A percentile compares a stretch with the other conserved stretches of the same genome.
phyloP scores from a whole-genome alignment of 2,329 filamentous ascomycete genomes.

The Phialophora macrospora region DNA sequence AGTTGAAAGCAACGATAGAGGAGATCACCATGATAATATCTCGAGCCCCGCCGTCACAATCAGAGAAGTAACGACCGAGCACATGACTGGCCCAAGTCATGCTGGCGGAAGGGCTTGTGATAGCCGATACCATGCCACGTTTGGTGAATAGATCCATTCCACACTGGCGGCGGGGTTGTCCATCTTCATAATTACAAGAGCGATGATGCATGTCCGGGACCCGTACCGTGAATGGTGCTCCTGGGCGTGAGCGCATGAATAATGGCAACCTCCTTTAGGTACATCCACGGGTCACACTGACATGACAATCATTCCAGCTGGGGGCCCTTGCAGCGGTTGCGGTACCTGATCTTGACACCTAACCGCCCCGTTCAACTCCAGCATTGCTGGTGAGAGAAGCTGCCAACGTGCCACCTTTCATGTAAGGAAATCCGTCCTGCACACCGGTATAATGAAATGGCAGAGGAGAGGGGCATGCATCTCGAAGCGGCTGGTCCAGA shows the following conservation, averaged over 20 bases:
- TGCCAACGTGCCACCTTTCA: constrained; percentile 1
- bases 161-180: constrained; percentile 24
- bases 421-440: constrained; percentile 3
- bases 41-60: too few relatives aligned
- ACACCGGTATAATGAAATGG: neutral
- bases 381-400: neutral
- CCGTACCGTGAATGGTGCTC: constrained; percentile 12
- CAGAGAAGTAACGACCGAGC: neutral
- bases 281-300: constrained; percentile 23
- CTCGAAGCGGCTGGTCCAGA: constrained; percentile 1
- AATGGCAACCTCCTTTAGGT: constrained; percentile 30
- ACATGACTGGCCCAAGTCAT: constrained; percentile 7
- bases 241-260: constrained; percentile 5
- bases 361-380: constrained; percentile 16
- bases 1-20: neutral
- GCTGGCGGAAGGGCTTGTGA: constrained; percentile 9
- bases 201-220: constrained; percentile 19
- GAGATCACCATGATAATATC: neutral
- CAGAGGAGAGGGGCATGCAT: neutral
- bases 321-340: constrained; percentile 24
- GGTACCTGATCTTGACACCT: constrained; percentile 23
- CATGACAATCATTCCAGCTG: constrained; percentile 12
- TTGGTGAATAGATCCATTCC: constrained; percentile 36
- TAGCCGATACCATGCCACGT: constrained; percentile 27
- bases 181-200: constrained; percentile 11